Evolutionary conservation across 768 basidiomycete genomes (phyloP).

Genomic region (Podaxis pistillaris): DNA sequence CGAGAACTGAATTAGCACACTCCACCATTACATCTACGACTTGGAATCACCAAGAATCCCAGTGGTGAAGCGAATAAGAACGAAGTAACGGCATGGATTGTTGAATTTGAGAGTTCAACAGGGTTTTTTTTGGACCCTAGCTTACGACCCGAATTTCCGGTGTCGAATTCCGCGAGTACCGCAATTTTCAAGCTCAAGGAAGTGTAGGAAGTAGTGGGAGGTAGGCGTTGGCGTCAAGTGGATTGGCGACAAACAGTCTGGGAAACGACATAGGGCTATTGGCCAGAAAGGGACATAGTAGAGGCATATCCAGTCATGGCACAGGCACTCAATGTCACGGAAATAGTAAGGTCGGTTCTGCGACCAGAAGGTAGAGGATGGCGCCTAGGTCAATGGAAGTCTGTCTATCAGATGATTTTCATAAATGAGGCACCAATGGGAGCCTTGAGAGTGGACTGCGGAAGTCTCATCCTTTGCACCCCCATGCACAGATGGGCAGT

Average conservation of each 20-base stretch:
- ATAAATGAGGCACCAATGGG: neutral
- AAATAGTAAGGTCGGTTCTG: slow-evolving; percentile 8
- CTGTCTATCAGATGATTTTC: slow-evolving; percentile 4
- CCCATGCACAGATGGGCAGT: neutral
- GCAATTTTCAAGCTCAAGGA: neutral
- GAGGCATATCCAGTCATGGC: neutral
- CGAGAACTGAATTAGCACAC: neutral
- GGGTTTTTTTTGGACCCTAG: neutral
- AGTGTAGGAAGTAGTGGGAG: neutral
- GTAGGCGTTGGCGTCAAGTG: neutral
- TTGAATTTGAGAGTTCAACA: neutral
- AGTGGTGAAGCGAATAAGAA: slow-evolving; percentile 2
- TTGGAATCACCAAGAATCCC: slow-evolving; percentile 1
- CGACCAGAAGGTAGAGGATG: slow-evolving; percentile 1
- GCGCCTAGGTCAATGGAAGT: neutral
- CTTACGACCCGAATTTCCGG: neutral
- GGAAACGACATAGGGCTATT: neutral
- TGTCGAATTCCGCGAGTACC: neutral
- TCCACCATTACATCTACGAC: neutral
- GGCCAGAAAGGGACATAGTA: neutral
- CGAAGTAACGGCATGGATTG: neutral
- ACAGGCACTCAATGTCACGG: neutral
- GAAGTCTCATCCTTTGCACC: neutral
- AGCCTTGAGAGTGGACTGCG: slow-evolving; percentile 1
- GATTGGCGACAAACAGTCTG: neutral